A percentile compares a stretch with the other conserved stretches of the same genome.
Evolutionary conservation across 2,329 filamentous ascomycete species (phyloP).

Genomic region (Fusarium sp.): DNA sequence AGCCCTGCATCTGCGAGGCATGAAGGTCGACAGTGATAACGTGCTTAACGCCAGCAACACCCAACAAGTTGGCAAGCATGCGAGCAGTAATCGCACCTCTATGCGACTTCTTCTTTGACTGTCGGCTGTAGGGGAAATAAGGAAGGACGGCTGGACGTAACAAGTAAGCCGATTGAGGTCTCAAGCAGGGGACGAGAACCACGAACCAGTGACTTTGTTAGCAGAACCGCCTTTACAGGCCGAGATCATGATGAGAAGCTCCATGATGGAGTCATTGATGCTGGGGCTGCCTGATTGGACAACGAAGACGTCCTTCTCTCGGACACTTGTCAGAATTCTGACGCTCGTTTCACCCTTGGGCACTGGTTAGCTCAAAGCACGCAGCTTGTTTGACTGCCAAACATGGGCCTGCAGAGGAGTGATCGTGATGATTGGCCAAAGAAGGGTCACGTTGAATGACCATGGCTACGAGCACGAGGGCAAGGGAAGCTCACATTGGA

Average conservation of each 20-base stretch:
- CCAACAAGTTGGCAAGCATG: slow-evolving; percentile 94
- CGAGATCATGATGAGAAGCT: slow-evolving; percentile 98
- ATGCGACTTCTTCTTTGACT: slow-evolving; percentile 99
- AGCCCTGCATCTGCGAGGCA: slow-evolving; percentile 98
- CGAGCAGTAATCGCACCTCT: slow-evolving; percentile 94
- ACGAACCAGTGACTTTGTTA: slow-evolving; percentile 92
- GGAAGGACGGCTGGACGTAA: slow-evolving; percentile 76
- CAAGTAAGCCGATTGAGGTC: slow-evolving; percentile 27
- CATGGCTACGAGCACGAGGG: slow-evolving; percentile 16
- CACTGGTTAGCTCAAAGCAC: slow-evolving; percentile 32
- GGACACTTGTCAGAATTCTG: slow-evolving; percentile 77
- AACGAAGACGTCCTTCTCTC: slow-evolving; percentile 99
- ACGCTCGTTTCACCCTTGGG: slow-evolving; percentile 74
- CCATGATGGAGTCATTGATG: slow-evolving; percentile 99
- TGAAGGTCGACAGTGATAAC: slow-evolving; percentile 98
- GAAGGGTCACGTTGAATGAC: slow-evolving; percentile 7
- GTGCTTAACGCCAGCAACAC: slow-evolving; percentile 94
- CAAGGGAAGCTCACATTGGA: slow-evolving; percentile 67
- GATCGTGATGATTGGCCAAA: slow-evolving; percentile 14
- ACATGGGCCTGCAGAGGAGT: not conserved
- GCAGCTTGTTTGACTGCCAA: slow-evolving; percentile 9
- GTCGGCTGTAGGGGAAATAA: slow-evolving; percentile 98
- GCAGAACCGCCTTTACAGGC: slow-evolving; percentile 98
- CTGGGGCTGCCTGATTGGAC: slow-evolving; percentile 94
- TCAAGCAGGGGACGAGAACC: slow-evolving; percentile 18